Base-by-base conservation (phyloP, 495 filamentous ascomycete species). In the Penicillium paradoxum region DNA sequence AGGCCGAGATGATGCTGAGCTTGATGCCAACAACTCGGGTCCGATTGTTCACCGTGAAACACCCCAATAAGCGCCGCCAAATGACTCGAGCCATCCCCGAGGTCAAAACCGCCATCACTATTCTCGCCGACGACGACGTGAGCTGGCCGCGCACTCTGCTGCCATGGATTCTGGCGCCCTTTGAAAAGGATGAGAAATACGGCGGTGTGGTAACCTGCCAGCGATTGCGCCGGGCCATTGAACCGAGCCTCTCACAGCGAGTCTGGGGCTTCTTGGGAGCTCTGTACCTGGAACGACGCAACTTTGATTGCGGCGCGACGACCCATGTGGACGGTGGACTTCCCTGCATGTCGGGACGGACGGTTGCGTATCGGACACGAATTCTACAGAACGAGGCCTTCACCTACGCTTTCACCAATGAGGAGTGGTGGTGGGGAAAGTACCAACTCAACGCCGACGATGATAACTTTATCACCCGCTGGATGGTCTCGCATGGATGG, bases 51-150 rank as follows among this genome's bases (percentile, higher is more conserved):
- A 77, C 76, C 30, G 73, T 81, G 42, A 71, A 70, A 6, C 78
- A 83, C 57, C 84, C 83, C 13, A 93, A 95, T 69, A 95, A 95
- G 69, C 83, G 90, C 14, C 82, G 85, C 27, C 90, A 95, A 68
- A 88, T 95, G 69, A 87, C 85, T 51, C 78, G 82, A 51, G 89
- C 88, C 2, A 85, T 95, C 42, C 88, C 88, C 18, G 79, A 87
- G 53, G 87, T 93, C 27, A 69, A 65, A 43, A 91, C 89, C 0
- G 65, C 79, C 11, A 85, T 93, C 57, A 91, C 85, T 11, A 71
- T 95, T 44, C 86, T 95, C 64, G 87, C 87, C 21, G 90, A 95
- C 64, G 90, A 93, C 70, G 90, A 95, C 65, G 90, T 95, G 45
- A 84, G 81, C 55, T 92, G 89, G 87, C 90, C 89, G 1, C 68